These are phyloP conservation scores for Chlamydomonas eustigma DNA, from an alignment of 139 green algal species.

Conservation along the genomic window DNA sequence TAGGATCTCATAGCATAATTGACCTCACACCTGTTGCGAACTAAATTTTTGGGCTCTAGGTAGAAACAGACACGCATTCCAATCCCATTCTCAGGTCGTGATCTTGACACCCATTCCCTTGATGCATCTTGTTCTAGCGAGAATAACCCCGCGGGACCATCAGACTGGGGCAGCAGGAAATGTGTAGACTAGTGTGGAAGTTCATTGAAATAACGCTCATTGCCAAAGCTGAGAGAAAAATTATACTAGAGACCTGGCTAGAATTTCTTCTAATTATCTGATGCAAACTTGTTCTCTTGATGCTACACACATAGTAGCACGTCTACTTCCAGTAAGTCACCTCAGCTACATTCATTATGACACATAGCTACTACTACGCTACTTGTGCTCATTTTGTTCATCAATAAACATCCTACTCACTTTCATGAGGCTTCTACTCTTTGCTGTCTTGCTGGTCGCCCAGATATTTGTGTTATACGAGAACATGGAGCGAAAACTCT, in stretches of 20 bases:
- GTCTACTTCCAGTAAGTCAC: background rate
- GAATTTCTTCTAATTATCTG: background rate
- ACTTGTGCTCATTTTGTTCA: too few species aligned
- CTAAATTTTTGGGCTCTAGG: background rate
- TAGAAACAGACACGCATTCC: conserved; percentile 1
- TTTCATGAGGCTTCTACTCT: background rate
- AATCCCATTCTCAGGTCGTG: background rate
- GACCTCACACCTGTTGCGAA: conserved; percentile 9
- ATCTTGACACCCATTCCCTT: background rate
- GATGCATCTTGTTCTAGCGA: background rate
- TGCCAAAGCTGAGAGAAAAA: background rate
- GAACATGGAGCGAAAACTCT: conserved; percentile 43
- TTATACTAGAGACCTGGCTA: background rate
- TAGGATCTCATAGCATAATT: too few species aligned
- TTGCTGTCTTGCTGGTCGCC: conserved; percentile 9
- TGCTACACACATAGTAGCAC: background rate
- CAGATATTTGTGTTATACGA: conserved; percentile 59
- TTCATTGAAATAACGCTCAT: background rate
- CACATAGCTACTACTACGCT: background rate
- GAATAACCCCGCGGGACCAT: background rate
- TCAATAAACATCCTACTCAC: too few species aligned
- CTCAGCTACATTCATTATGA: background rate
- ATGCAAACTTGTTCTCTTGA: background rate
- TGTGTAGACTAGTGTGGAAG: background rate
- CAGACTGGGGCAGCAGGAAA: background rate